Evolutionary conservation across 257 asterid species (phyloP), one percentile per base, ranked within the genome.

Genomic region (Jacaranda copaia): DNA sequence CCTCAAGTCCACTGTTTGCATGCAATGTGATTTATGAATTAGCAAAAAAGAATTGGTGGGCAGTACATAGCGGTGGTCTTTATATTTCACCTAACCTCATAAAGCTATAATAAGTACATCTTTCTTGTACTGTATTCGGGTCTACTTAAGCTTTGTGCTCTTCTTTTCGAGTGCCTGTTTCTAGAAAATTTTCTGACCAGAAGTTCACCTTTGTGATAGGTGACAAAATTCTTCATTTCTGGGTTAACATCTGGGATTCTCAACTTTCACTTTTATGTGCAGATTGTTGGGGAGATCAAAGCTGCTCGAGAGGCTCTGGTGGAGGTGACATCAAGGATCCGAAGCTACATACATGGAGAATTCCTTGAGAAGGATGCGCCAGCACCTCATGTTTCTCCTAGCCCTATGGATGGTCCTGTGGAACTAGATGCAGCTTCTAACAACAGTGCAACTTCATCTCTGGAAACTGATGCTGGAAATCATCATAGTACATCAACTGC

Each of bases 261-360:
- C 45, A 53, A 48, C 58, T 55, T 70, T n/a, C 3, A 46, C 45
- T 77, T 55, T 13, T 46, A 25, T 52, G 4, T 70, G 19, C 87
- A 95, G 97, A 95, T 95, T 70, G 90, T 87, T 65, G 98, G 92
- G 79, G 92, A 88, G 81, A 88, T 88, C 79, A 88, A 78, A 79
- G 86, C 88, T 56, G 89, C 92, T 25, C 82, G 92, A 63, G 89
- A 80, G 85, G 92, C 89, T 70, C 80, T 88, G 36, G 69, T 88
- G 73, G 90, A 88, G 87, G 84, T 88, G 74, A 88, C 90, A 62
- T 86, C 89, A 73, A 78, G 87, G 80, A 60, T 88, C 49, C 85
- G 92, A 60, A 82, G 88, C 79, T 79, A 78, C 78, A 77, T 82
- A 51, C 84, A 80, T 48, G 14, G 14, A 48, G 53, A 8, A 8